Base-by-base conservation (phyloP, 2,329 filamentous ascomycete genomes). In the Alternaria hordeiaustralica region DNA sequence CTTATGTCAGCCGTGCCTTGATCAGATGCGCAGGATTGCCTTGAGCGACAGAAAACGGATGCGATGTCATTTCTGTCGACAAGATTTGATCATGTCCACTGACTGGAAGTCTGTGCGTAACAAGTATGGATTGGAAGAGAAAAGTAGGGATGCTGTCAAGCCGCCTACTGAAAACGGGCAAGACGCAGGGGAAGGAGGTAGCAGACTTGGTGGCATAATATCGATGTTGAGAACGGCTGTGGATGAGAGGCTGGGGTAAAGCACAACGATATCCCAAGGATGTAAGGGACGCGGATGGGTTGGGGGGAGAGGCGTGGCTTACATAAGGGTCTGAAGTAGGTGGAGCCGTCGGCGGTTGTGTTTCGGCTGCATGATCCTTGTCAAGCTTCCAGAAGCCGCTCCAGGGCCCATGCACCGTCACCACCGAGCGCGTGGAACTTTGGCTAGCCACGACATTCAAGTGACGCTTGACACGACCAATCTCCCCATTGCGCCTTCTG, bases 291-390 rank as follows among this genome's bases (percentile, higher is more conserved):
- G n/a, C 10, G 13, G 25, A 18, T 50, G 49, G 45, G 25, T 23
- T 21, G 49, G 28, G 12, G 7, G 5, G 28, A 51, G 49, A 23
- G 8, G 21, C 45, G 21, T 33, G 25, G 58, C 58, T 61, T 56
- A 57, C 44, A 50, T 57, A 57, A 61, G n/a, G 44, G 33, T 25
- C 28, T 33, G 43, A 54, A 49, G 51, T 49, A 23, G 41, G 60
- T 59, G 60, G 60, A 59, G 60, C 53, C 25, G 15, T 46, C 47
- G 49, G 47, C 36, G 55, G 55, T 41, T 46, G 61, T 28, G 57
- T 63, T 56, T 60, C 61, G 61, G 61, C 57, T 56, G 61, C 57
- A 49, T 43, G 46, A 60, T 56, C 57, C 51, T 28, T 63, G 61
- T 56, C 36, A 21, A 46, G 33, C 49, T 61, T 61, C 45, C 54